Conservation (phyloP, 2,329 filamentous ascomycete genomes). For the Talaromyces verruculosus region DNA sequence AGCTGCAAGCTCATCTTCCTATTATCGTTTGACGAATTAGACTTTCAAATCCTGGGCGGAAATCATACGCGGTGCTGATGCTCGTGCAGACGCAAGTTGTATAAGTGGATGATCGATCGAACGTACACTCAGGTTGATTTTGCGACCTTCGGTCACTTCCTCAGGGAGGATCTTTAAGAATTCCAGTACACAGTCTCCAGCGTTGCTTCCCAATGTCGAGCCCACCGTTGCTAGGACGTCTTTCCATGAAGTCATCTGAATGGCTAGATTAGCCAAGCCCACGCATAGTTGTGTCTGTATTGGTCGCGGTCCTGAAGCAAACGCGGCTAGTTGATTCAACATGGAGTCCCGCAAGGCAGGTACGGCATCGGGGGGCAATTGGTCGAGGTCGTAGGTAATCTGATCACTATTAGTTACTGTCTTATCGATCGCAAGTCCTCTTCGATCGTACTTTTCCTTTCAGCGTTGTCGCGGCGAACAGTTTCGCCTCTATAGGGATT, state of each 20-base stretch:
- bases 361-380: slow-evolving; percentile 75
- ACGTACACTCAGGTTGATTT: slow-evolving; percentile 98
- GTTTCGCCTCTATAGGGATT: slow-evolving; percentile 77
- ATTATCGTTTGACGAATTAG: slow-evolving; percentile 52
- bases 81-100: slow-evolving; percentile 46
- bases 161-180: slow-evolving; percentile 96
- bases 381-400: slow-evolving; percentile 95
- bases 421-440: slow-evolving; percentile 13
- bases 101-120: slow-evolving; percentile 55
- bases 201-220: slow-evolving; percentile 66
- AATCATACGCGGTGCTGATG: slow-evolving; percentile 29
- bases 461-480: slow-evolving; percentile 94
- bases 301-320: slow-evolving; percentile 75
- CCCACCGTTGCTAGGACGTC: slow-evolving; percentile 84
- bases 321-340: slow-evolving; percentile 75
- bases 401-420: slow-evolving; percentile 45
- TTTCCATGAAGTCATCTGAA: slow-evolving; percentile 95
- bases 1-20: slow-evolving; percentile 91
- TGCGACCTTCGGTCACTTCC: slow-evolving; percentile 98
- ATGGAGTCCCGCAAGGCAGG: slow-evolving; percentile 79
- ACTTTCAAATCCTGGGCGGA: slow-evolving; percentile 37
- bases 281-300: slow-evolving; percentile 92
- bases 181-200: slow-evolving; percentile 84
- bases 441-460: slow-evolving; percentile 83
- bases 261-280: slow-evolving; percentile 88